These are phyloP conservation scores for Lizanozyma gosingica DNA, from an alignment of 1,139 yeast species.

Conservation along the genomic window DNA sequence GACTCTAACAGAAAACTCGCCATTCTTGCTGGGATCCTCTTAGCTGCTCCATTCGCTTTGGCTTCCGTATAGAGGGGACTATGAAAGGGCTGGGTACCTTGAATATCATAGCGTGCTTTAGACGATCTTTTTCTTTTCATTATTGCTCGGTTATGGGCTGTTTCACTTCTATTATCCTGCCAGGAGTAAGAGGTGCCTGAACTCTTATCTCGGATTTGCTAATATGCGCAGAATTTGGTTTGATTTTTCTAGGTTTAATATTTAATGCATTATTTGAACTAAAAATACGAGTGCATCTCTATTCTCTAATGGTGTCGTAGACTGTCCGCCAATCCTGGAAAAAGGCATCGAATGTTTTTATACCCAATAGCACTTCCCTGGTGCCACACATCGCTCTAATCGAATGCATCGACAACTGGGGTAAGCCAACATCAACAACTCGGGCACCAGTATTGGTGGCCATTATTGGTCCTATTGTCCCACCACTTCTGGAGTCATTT, in stretches of 20 bases:
- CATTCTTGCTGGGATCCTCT: not conserved
- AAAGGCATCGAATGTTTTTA: slow-evolving; percentile 28
- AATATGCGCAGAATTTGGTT: too few relatives aligned
- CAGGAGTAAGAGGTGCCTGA: too few relatives aligned
- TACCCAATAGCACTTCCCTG: slow-evolving; percentile 36
- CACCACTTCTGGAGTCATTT: slow-evolving; percentile 36
- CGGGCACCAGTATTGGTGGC: slow-evolving; percentile 33
- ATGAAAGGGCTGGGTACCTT: too few relatives aligned
- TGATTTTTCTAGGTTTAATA: too few relatives aligned
- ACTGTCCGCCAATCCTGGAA: slow-evolving; percentile 27
- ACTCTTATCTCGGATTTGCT: too few relatives aligned
- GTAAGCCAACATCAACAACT: slow-evolving; percentile 37
- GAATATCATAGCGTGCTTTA: too few relatives aligned
- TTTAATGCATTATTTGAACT: too few relatives aligned
- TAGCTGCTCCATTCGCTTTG: not conserved
- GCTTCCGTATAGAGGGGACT: not conserved
- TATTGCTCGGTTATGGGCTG: too few relatives aligned
- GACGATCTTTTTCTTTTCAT: too few relatives aligned
- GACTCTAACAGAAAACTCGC: not conserved
- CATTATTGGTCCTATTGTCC: slow-evolving; percentile 39
- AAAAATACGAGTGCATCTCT: too few relatives aligned
- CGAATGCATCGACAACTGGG: slow-evolving; percentile 40
- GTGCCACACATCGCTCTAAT: slow-evolving; percentile 35
- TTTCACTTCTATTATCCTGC: too few relatives aligned
- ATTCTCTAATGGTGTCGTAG: slow-evolving; percentile 17